Percentiles rank a stretch among this genome's conserved stretches.
Evolutionary conservation across 768 basidiomycete genomes (phyloP).

Genomic region (Russula sp.): DNA sequence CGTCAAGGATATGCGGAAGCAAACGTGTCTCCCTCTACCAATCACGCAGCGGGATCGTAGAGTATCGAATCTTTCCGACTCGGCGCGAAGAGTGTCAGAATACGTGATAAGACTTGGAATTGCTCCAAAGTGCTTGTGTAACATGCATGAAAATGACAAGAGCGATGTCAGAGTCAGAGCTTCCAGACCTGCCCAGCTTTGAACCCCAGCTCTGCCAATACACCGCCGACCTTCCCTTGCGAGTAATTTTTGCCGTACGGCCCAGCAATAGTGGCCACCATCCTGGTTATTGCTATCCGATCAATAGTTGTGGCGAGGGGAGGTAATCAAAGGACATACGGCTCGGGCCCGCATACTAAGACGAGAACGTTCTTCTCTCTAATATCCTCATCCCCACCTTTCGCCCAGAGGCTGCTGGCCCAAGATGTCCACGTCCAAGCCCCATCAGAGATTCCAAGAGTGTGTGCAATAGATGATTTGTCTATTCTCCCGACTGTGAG

Average conservation of each 20-base stretch:
- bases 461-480: constrained; percentile 41
- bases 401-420: constrained; percentile 7
- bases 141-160: not conserved
- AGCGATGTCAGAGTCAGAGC: constrained; percentile 33
- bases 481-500: constrained; percentile 51
- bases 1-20: not conserved
- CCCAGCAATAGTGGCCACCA: constrained; percentile 70
- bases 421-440: constrained; percentile 31
- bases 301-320: constrained; percentile 8
- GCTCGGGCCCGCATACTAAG: constrained; percentile 80
- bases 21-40: not conserved
- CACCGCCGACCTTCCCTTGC: constrained; percentile 65
- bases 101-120: too few relatives aligned
- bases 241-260: constrained; percentile 71
- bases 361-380: constrained; percentile 44
- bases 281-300: constrained; percentile 38
- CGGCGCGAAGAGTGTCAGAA: not conserved
- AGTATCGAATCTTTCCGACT: not conserved
- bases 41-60: not conserved
- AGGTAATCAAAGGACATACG: constrained; percentile 40
- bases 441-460: constrained; percentile 32
- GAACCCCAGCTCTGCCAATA: constrained; percentile 59
- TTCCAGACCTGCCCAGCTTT: constrained; percentile 63
- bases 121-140: not conserved
- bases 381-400: not conserved